Evolutionary conservation across 129 eudicot species (phyloP).

Genomic region (Tagetes patula): DNA sequence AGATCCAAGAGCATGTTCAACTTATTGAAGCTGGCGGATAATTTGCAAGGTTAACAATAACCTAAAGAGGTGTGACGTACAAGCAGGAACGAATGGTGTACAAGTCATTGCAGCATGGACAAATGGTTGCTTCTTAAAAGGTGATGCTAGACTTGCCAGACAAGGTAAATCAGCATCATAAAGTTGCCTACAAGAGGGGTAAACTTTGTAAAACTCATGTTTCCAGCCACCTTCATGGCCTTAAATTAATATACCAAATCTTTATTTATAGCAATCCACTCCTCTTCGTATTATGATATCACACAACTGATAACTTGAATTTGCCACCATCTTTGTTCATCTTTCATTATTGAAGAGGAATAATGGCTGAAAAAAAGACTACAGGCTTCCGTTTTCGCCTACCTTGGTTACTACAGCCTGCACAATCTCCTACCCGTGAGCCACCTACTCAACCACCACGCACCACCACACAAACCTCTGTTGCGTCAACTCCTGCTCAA

Average conservation of each 20-base stretch:
- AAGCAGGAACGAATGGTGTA: constrained; percentile 9
- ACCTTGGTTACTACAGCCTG: constrained; percentile 51
- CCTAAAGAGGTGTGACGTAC: not conserved
- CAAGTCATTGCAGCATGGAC: constrained; percentile 8
- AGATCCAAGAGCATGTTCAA: not conserved
- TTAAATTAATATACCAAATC: constrained; percentile 47
- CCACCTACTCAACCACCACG: constrained; percentile 25
- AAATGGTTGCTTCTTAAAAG: constrained; percentile 21
- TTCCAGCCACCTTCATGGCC: constrained; percentile 16
- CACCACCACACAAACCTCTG: constrained; percentile 32
- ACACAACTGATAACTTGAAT: constrained; percentile 5
- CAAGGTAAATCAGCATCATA: constrained; percentile 36
- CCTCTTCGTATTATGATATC: constrained; percentile 20
- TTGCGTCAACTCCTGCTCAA: constrained; percentile 26
- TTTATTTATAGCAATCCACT: constrained; percentile 31
- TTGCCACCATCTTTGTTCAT: constrained; percentile 9
- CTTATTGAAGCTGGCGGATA: not conserved
- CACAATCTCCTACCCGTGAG: constrained; percentile 32
- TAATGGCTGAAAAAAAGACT: constrained; percentile 61
- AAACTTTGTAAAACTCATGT: constrained; percentile 15
- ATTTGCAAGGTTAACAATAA: not conserved
- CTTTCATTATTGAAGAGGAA: constrained; percentile 10
- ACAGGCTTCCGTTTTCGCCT: constrained; percentile 57
- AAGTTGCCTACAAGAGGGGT: constrained; percentile 33
- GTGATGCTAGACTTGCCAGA: constrained; percentile 46